Base-by-base conservation (phyloP, 2,329 filamentous ascomycete genomes). In the Keithomyces neogunnii region DNA sequence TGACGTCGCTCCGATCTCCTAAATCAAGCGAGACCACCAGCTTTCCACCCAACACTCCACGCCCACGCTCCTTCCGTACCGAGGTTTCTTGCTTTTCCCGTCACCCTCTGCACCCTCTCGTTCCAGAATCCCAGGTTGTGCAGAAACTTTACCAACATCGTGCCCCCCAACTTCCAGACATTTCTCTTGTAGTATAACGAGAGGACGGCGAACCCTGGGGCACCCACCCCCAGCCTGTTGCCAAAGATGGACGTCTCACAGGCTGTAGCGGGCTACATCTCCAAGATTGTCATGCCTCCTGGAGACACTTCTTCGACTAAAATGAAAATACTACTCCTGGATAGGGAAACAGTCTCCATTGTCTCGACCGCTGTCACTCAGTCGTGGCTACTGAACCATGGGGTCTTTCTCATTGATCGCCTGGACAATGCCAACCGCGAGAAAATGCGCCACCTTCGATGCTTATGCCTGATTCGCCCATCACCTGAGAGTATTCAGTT, bases 241-340 rank as follows among this genome's bases (percentile, higher is more conserved):
- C 6, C 28, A 33, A 46, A 43, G 10, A 99, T 99, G 93, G 93
- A 99, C 66, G 84, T 97, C 63, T 88, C 95, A 56, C 87, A 95
- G 67, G 89, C 91, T 59, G 85, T 96, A 65, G 86, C 91, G 62
- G 88, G 89, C 72, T 99, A 99, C 76, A 86, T 99, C 77, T 86
- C 86, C 68, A 96, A 91, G 80, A 96, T 99, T 83, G 85, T 97
- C 68, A 86, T 89, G 58, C 63, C 67, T 44, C 57, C 62, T 26
- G 88, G 88, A 63, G 90, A 96, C 71, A 77, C 74, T 63, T 76
- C 82, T 48, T 85, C 88, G 28, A 81, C 88, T 42, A 97, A 96
- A 76, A 99, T 99, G 93, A 99, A 99, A 82, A 93, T 97, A 55
- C 75, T 99, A 52, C 75, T 99, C 56, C 76, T 99, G 60, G 93